These are phyloP conservation scores for Zygosaccharomyces siamensis DNA, from an alignment of 805 yeast species.

Conservation along the genomic window DNA sequence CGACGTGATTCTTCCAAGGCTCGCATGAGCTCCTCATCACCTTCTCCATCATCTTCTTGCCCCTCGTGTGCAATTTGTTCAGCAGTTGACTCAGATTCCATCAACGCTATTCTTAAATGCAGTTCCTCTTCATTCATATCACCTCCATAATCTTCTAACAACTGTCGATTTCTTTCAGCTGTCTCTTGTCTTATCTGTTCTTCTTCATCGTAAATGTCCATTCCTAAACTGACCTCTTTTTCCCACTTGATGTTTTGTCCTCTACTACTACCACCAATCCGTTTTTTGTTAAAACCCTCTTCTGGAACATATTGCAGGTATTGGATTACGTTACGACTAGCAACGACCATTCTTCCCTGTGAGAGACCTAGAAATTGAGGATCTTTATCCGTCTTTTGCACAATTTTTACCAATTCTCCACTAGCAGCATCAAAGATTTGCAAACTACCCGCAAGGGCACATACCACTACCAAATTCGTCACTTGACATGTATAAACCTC, in stretches of 20 bases:
- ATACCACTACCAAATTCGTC: slow-evolving; percentile 29
- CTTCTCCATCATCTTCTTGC: slow-evolving; percentile 2
- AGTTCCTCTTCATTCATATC: slow-evolving; percentile 33
- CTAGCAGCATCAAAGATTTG: slow-evolving; percentile 30
- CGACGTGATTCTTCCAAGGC: slow-evolving; percentile 22
- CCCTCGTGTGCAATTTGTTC: slow-evolving; percentile 1
- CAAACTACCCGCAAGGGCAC: slow-evolving; percentile 28
- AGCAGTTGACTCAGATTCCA: slow-evolving; percentile 28
- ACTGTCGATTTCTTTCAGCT: slow-evolving; percentile 16
- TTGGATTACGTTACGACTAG: slow-evolving; percentile 30
- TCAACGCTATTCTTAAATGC: slow-evolving; percentile 32
- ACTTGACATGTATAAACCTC: slow-evolving; percentile 27
- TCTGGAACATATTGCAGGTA: slow-evolving; percentile 27
- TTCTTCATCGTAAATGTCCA: slow-evolving; percentile 30
- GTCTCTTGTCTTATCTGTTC: slow-evolving; percentile 16
- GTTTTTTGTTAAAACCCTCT: slow-evolving; percentile 13
- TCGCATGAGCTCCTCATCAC: slow-evolving; percentile 18
- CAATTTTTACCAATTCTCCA: slow-evolving; percentile 30
- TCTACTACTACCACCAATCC: slow-evolving; percentile 8
- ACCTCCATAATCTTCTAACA: slow-evolving; percentile 29
- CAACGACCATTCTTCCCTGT: slow-evolving; percentile 31
- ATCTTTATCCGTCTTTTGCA: slow-evolving; percentile 30
- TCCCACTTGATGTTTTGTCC: slow-evolving; percentile 31
- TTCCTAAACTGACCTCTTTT: slow-evolving; percentile 24
- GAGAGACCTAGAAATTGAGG: slow-evolving; percentile 32